Base-by-base conservation (phyloP, 257 asterid species). In the Solanum tacnaense region DNA sequence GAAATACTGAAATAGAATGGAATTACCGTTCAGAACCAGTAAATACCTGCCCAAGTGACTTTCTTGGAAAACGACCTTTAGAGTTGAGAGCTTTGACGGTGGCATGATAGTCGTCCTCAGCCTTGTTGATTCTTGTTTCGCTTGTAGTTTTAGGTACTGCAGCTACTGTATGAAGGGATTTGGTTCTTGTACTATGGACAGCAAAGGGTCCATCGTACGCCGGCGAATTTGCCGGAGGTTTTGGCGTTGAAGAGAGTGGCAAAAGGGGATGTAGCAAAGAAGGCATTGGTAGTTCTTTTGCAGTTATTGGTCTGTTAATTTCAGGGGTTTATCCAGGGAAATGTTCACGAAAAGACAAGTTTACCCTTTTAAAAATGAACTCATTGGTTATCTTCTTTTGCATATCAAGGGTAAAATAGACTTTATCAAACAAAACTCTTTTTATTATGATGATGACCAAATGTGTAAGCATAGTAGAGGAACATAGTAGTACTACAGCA, bases 41-140 rank as follows among this genome's bases (percentile, higher is more conserved):
- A 27, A 65, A 18, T 84, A 97, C 99, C 93, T 95, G 99, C 68
- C 99, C 99, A 15, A 97, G 98, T 38, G 98, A 94, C 91, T 95
- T 97, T 84, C 99, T 89, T 10, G 99, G 99, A 82, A 95, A 94
- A 25, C 99, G 94, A 89, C 98, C 98, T 88, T 92, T 95, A 90
- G 98, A 94, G 88, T 97, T 97, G 91, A 97, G 99, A 86, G 99
- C 98, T 93, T 93, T 93, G n/a, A 97, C 94, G 31, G 98, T 97
- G 86, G 95, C 90, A 88, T 95, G 95, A 89, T 95, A 97, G 91
- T 94, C 98, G 74, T 96, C 98, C 87, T 93, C 92, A 89, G 88
- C 91, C 75, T 41, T 73, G 21, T 89, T 90, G 89, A 94, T 86
- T 86, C 90, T 92, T 83, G 87, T 89, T 52, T 90, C 87, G 25